Evolutionary conservation across 1,284 basidiomycete genomes (phyloP), one percentile per base, ranked within the genome.

Genomic region (Trichosporon sp.): DNA sequence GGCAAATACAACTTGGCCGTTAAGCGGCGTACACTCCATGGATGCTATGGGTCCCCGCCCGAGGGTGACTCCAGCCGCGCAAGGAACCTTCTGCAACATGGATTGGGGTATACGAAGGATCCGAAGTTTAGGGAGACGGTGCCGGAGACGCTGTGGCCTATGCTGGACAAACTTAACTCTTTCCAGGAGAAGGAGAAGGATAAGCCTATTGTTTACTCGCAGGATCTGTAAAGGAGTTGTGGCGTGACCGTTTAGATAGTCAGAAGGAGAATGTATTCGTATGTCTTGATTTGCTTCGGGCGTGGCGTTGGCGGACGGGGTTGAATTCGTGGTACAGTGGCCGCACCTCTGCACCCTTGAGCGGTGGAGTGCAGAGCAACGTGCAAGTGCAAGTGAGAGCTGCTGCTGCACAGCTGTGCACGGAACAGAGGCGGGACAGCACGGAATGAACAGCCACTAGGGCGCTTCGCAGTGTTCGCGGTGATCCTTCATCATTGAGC

Each of bases 31-130:
- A 92, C 90, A 0, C 81, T 92, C 10, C 90, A 92, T 71, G 90
- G 85, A 0, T 86, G 82, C 61, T 87, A 89, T 76, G 90, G 90
- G 1, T 85, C 86, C 65, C 81, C 82, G 14, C 68, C 69, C 0
- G 82, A 83, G 2, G 88, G 88, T 0, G 88, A 89, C 6, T 81
- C 84, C 2, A 79, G 81, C 3, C 85, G 90, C 1, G 89, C 89
- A 5, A 81, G 89, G 36, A 91, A 91, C 71, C 82, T 92, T 16
- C 83, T 92, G n/a, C 89, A 92, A 78, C 91, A 92, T 72, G 88
- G 86, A 5, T 75, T 92, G 58, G 74, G 80, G 29, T 92, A 72
- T 58, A 64, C 67, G 10, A 56, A 54, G 58, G 85, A 85, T 34
- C 79, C 82, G 0, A 58, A 67, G 8, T 91, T 92, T 74, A 76